phyloP scores from a whole-genome alignment of 345 rosid genomes.

The Linum usitatissimum region DNA sequence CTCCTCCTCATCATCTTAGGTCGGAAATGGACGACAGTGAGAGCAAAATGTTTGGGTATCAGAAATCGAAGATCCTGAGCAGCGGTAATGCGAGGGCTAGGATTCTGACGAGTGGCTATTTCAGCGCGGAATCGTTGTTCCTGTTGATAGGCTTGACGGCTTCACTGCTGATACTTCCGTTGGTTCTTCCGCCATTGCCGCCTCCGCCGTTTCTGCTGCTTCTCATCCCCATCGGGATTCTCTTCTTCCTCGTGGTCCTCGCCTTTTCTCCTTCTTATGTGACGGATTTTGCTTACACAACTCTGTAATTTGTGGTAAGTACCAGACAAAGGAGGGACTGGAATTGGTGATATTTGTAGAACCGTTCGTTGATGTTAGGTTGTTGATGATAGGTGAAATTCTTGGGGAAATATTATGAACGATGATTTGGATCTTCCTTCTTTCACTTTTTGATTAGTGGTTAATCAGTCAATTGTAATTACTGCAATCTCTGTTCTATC shows the following conservation, averaged over 20 bases:
- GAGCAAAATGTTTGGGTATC: constrained; percentile 20
- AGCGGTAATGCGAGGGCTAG: constrained; percentile 14
- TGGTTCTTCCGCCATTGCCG: constrained; percentile 74
- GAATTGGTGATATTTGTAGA: too few relatives aligned
- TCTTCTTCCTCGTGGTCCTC: constrained; percentile 52
- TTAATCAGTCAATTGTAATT: too few relatives aligned
- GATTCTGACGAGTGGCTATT: constrained; percentile 35
- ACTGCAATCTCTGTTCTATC: too few relatives aligned
- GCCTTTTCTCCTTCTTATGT: constrained; percentile 61
- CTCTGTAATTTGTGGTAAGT: constrained; percentile 23
- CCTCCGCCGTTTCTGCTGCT: constrained; percentile 80
- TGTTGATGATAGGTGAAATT: too few relatives aligned
- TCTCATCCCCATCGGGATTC: constrained; percentile 57
- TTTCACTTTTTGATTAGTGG: too few relatives aligned
- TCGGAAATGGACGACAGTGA: constrained; percentile 3
- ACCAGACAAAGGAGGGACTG: too few relatives aligned
- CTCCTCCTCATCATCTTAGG: background rate
- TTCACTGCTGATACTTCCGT: constrained; percentile 60
- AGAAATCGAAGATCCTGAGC: constrained; percentile 23
- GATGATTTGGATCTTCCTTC: too few relatives aligned
- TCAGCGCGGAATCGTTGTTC: constrained; percentile 51
- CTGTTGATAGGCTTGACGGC: constrained; percentile 51
- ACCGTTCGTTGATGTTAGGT: too few relatives aligned
- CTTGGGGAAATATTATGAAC: too few relatives aligned
- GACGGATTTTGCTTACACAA: constrained; percentile 33